phyloP scores from a whole-genome alignment of 495 filamentous ascomycete species.

The Lasiosphaeriaceae sp. region DNA sequence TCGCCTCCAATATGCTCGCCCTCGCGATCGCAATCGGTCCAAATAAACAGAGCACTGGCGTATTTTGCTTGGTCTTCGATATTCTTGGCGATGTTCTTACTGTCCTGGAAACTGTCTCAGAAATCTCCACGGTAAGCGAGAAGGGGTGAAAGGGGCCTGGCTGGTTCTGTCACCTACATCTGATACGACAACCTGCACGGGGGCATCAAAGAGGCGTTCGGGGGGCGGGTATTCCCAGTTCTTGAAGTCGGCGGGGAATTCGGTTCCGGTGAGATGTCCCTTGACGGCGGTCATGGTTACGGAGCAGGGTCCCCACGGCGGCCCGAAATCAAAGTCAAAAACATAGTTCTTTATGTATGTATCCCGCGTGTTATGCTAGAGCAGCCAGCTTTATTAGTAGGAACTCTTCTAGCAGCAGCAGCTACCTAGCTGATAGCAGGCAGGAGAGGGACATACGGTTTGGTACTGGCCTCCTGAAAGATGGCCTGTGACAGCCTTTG shows the following conservation, averaged over 20 bases:
- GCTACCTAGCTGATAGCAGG: neutral
- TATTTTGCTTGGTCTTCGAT: conserved; percentile 72
- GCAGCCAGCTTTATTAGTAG: neutral
- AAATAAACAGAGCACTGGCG: conserved; percentile 76
- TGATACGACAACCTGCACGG: conserved; percentile 61
- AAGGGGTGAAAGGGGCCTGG: neutral
- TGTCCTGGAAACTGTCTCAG: conserved; percentile 53
- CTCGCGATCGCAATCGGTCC: conserved; percentile 98
- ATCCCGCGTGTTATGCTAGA: conserved; percentile 54
- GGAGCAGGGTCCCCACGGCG: conserved; percentile 71
- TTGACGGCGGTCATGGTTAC: conserved; percentile 91
- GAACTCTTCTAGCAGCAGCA: no score
- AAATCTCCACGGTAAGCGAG: neutral
- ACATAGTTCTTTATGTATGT: conserved; percentile 90
- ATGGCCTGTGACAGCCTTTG: conserved; percentile 88
- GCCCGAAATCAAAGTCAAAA: conserved; percentile 82
- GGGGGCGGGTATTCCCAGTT: conserved; percentile 81
- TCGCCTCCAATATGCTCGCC: conserved; percentile 96
- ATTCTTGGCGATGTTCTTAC: conserved; percentile 75
- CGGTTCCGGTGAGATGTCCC: conserved; percentile 73
- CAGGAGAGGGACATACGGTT: conserved; percentile 52
- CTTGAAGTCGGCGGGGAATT: conserved; percentile 67
- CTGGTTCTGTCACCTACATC: conserved; percentile 52
- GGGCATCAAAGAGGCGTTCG: conserved; percentile 75
- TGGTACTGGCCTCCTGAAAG: conserved; percentile 70